A percentile compares a stretch with the other conserved stretches of the same genome.
These are phyloP conservation scores for Xylaria acuta DNA, from an alignment of 495 filamentous ascomycete genomes.

Conservation along the genomic window DNA sequence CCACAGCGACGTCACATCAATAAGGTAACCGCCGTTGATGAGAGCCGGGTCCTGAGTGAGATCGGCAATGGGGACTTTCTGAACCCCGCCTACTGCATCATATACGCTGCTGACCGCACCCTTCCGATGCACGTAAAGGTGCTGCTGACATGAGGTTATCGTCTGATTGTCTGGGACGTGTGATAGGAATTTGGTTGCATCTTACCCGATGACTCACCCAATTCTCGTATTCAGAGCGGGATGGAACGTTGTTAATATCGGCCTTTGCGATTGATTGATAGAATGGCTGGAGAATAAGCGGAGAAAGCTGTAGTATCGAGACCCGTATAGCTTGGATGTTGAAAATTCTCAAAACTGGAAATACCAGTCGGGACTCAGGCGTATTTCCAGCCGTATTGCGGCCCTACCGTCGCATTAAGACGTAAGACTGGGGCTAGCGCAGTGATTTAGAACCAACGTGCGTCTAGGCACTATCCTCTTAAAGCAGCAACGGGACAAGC, in stretches of 20 bases:
- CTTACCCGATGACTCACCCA: not conserved
- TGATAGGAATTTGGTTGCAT: too few relatives aligned
- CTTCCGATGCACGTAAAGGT: not conserved
- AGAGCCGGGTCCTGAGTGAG: not conserved
- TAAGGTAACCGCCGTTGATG: not conserved
- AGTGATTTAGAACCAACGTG: not conserved
- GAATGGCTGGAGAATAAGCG: not conserved
- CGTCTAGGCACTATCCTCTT: not conserved
- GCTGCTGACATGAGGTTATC: not conserved
- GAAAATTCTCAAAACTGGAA: not conserved
- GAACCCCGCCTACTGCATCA: not conserved
- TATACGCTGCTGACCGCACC: not conserved
- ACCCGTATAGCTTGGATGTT: not conserved
- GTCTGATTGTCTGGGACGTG: not conserved
- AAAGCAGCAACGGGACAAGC: not conserved
- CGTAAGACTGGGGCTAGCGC: not conserved
- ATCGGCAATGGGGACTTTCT: not conserved
- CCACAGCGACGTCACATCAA: not conserved
- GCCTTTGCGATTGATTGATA: not conserved
- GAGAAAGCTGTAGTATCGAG: not conserved
- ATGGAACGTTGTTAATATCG: constrained; percentile 1
- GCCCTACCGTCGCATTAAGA: constrained; percentile 8
- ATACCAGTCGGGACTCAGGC: not conserved
- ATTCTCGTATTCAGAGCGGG: not conserved
- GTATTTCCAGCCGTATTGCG: not conserved